A percentile compares a stretch with the other conserved stretches of the same genome.
Evolutionary conservation across 805 yeast genomes (phyloP).

Genomic region (Barnettozyma sucrosica): DNA sequence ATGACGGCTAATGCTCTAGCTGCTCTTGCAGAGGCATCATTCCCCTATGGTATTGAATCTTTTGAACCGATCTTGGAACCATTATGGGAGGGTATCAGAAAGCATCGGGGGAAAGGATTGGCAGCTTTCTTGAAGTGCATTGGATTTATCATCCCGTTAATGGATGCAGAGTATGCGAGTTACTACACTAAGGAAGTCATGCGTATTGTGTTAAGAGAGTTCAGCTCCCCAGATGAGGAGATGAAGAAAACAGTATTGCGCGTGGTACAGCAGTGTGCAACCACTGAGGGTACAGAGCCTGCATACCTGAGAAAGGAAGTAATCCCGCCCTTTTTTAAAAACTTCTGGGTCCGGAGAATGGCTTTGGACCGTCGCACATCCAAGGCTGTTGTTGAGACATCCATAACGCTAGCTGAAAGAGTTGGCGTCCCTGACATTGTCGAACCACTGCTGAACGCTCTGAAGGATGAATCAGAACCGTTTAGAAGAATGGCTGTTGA

Average conservation of each 20-base stretch:
- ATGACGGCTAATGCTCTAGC: conserved; percentile 69
- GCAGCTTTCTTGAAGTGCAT: conserved; percentile 74
- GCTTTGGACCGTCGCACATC: conserved; percentile 61
- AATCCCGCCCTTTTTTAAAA: conserved; percentile 54
- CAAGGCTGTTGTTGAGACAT: conserved; percentile 64
- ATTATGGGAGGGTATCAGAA: conserved; percentile 71
- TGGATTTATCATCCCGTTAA: conserved; percentile 76
- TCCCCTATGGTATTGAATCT: conserved; percentile 87
- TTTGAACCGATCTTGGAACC: conserved; percentile 68
- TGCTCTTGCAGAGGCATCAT: conserved; percentile 71
- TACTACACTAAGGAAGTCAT: conserved; percentile 74
- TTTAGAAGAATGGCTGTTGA: conserved; percentile 75
- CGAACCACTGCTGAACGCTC: conserved; percentile 46
- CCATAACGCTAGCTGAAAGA: conserved; percentile 58
- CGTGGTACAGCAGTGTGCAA: conserved; percentile 62
- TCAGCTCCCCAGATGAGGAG: conserved; percentile 79
- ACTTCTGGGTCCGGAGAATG: conserved; percentile 78
- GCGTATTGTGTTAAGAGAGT: conserved; percentile 62
- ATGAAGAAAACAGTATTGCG: conserved; percentile 70
- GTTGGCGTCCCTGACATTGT: conserved; percentile 61
- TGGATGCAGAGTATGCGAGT: conserved; percentile 77
- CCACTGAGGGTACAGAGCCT: conserved; percentile 50
- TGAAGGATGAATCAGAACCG: conserved; percentile 81
- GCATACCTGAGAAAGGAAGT: conserved; percentile 46
- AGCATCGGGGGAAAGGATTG: conserved; percentile 70